Evolutionary conservation across 257 asterid genomes (phyloP).

Genomic region (Solanum raphanifolium): DNA sequence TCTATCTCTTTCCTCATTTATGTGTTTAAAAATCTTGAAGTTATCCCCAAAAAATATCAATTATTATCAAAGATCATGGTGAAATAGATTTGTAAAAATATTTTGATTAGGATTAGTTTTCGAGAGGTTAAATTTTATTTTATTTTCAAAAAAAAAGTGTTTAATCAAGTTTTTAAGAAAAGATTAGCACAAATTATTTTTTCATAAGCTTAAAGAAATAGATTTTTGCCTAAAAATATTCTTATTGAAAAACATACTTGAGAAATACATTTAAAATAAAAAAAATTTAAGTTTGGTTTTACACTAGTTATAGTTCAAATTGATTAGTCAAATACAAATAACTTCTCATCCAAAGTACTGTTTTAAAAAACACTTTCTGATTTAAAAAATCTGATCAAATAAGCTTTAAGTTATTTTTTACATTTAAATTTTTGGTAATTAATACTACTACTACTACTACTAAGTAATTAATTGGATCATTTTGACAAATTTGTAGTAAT

Average conservation of each 20-base stretch:
- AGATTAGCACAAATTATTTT: no score
- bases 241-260: not conserved
- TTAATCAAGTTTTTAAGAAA: no score
- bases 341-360: not conserved
- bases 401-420: not conserved
- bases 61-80: not conserved
- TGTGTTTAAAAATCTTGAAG: not conserved
- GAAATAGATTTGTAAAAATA: not conserved
- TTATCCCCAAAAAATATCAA: not conserved
- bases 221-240: no score
- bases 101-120: no score
- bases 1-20: not conserved
- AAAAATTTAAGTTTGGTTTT: no score
- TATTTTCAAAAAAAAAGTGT: no score
- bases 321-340: not conserved
- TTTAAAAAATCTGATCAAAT: not conserved
- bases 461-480: not conserved
- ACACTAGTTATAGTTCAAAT: no score
- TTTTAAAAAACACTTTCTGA: not conserved
- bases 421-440: not conserved
- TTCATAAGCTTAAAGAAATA: no score
- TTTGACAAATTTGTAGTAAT: not conserved
- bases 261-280: no score
- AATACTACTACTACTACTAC: not conserved
- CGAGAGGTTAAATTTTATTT: not conserved